These are phyloP conservation scores for Scytalidium sp. DNA, from an alignment of 2,329 filamentous ascomycete genomes.

Conservation along the genomic window DNA sequence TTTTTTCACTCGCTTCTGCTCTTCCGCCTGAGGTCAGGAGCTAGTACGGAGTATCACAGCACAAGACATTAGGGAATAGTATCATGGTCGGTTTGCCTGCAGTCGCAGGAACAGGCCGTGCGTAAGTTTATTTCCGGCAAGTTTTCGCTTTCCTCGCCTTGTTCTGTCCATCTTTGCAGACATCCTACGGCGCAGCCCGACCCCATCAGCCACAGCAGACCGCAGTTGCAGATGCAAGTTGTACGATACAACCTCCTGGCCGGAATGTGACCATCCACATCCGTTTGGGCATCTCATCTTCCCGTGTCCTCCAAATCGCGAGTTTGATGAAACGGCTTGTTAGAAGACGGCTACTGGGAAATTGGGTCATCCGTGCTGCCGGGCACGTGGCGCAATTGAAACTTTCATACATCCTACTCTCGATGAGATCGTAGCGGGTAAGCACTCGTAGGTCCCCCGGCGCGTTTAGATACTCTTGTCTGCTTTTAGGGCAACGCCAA, in stretches of 20 bases:
- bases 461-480: neutral
- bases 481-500: neutral
- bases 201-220: neutral
- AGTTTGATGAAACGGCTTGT: too few species aligned
- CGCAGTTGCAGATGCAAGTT: neutral
- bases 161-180: neutral
- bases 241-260: constrained; percentile 10
- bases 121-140: neutral
- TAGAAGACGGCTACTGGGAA: too few species aligned
- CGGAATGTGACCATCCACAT: constrained; percentile 4
- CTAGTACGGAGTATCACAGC: too few species aligned
- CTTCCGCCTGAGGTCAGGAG: too few species aligned
- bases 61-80: too few species aligned
- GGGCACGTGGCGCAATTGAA: neutral
- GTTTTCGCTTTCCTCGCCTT: too few species aligned
- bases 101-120: neutral
- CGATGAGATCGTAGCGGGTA: neutral
- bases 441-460: neutral
- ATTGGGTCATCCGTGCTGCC: neutral
- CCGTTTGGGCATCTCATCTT: neutral
- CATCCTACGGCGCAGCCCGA: neutral
- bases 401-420: neutral
- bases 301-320: neutral
- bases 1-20: too few species aligned
- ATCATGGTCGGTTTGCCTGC: too few species aligned